Evolutionary conservation across 2,329 filamentous ascomycete species (phyloP), one percentile per base, ranked within the genome.

Genomic region (Grosmannia clavigera): DNA sequence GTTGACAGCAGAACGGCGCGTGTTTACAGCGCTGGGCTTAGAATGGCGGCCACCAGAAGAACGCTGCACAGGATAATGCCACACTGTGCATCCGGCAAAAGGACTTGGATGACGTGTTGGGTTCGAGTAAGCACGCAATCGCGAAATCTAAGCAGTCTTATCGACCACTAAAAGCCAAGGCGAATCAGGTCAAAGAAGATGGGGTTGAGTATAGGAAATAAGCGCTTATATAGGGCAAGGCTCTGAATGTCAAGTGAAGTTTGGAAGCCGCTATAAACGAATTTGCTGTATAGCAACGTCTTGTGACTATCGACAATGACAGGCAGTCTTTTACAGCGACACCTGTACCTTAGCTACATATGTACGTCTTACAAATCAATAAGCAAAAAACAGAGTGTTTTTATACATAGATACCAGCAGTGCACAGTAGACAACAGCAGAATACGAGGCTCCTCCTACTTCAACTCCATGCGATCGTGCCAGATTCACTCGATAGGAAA

Each of bases 1-100:
- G 76, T 74, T 83, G 68, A 85, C 87, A 65, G 89, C 91, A 6
- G 92, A 96, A 75, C 84, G 78, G 72, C 81, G 84, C 63, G 86
- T 96, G 0, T 95, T 97, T 77, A 81, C 85, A 63, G 87, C 86
- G 0, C 69, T 96, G 63, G 87, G 82, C 0, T 72, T 96, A 62
- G 77, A 79, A 55, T 91, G 83, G 79, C 78, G 83, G 60, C 75
- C 77, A 29, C 84, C 88, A 0, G 77, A 78, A 61, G 84, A 90
- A 70, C 79, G 88, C 64, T 90, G 85, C 67, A 88, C 86, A 1
- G 79, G 81, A 10, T 87, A 69, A n/a, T 19, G 9, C 14, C 14
- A n/a, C 48, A 27, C 48, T 25, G 48, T 25, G 25, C 33, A 9
- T 35, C 33, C 33, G 10, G 19, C 40, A 27, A 29, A 29, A 16